Percentiles rank a stretch among this genome's conserved stretches.
Conservation (phyloP, 495 filamentous ascomycete species). For the Penicillium cosmopolitanum region DNA sequence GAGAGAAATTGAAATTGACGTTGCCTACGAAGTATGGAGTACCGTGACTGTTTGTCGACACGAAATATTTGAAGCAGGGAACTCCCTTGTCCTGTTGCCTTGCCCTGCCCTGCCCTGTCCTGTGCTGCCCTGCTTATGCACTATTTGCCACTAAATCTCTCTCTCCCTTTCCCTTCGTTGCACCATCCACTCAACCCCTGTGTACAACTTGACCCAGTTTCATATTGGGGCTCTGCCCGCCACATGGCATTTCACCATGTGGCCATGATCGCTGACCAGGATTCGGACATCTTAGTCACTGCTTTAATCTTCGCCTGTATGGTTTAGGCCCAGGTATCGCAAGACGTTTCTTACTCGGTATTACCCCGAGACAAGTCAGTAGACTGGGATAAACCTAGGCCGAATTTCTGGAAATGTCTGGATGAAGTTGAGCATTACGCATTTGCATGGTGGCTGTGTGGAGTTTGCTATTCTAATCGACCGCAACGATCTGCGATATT, state of each 20-base stretch:
- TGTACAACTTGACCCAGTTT: no score
- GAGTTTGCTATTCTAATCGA: neutral
- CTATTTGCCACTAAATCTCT: no score
- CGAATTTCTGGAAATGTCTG: neutral
- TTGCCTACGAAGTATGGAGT: no score
- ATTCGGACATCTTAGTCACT: neutral
- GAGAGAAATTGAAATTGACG: no score
- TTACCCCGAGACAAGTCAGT: neutral
- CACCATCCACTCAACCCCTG: no score
- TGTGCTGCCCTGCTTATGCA: no score
- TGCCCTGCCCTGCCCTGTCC: no score
- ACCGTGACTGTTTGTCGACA: no score
- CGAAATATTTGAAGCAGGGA: no score
- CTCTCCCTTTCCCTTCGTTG: no score
- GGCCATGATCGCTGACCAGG: conserved; percentile 1
- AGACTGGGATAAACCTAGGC: neutral
- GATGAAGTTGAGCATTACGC: neutral
- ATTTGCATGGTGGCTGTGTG: neutral
- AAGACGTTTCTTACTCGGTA: neutral
- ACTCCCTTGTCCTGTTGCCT: no score
- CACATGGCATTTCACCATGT: neutral
- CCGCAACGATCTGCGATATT: no score
- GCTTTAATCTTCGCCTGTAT: neutral
- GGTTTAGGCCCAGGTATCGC: neutral
- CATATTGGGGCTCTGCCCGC: neutral